Conservation (phyloP, 805 yeast species). For the Grigorovia jiainica region DNA sequence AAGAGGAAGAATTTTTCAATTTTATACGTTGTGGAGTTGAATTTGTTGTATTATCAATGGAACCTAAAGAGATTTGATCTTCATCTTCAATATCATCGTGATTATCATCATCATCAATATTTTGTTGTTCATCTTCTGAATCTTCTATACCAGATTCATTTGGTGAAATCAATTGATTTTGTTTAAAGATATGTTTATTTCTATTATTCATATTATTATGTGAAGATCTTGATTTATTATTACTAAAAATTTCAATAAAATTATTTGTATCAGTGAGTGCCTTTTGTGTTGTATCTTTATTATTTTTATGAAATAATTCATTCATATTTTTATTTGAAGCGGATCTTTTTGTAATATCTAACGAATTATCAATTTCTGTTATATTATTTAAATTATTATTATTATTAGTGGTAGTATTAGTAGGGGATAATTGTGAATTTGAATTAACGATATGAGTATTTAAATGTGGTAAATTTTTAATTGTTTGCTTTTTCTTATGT, state of each 20-base stretch:
- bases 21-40: not conserved
- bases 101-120: constrained; percentile 3
- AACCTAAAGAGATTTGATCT: constrained; percentile 8
- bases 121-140: not conserved
- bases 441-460: too few relatives aligned
- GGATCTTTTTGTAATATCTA: constrained; percentile 8
- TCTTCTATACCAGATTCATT: too few relatives aligned
- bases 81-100: constrained; percentile 3
- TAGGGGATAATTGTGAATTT: too few relatives aligned
- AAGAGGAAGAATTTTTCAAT: too few relatives aligned
- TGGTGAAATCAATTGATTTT: too few relatives aligned
- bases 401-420: not conserved
- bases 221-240: not conserved
- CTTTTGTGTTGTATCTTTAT: constrained; percentile 12
- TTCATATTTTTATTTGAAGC: constrained; percentile 18
- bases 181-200: too few relatives aligned
- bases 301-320: constrained; percentile 6
- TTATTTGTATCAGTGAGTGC: constrained; percentile 27
- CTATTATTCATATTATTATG: not conserved
- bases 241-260: constrained; percentile 19
- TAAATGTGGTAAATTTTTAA: not conserved
- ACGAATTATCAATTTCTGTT: not conserved
- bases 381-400: not conserved
- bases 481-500: too few relatives aligned
- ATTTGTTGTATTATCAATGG: constrained; percentile 3